Evolutionary conservation across 345 rosid species (phyloP).

Genomic region (Brassica incana): DNA sequence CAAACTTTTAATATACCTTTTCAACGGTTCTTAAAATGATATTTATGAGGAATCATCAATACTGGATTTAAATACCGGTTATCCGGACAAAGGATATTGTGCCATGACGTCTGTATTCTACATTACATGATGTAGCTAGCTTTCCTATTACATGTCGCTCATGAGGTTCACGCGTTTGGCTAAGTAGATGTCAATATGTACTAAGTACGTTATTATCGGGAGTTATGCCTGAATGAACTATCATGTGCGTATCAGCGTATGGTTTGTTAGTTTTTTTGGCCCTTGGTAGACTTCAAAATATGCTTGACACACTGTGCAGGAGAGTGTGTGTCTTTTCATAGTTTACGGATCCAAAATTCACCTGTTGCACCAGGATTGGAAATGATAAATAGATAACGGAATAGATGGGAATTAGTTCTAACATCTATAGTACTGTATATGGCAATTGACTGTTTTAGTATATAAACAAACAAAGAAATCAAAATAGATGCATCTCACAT

Average conservation of each 20-base stretch:
- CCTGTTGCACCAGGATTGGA: not conserved
- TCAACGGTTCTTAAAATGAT: not conserved
- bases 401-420: not conserved
- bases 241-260: not conserved
- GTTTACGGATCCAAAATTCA: not conserved
- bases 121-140: not conserved
- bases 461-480: not conserved
- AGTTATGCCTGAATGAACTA: not conserved
- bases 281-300: not conserved
- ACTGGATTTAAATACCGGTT: not conserved
- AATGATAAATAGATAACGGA: not conserved
- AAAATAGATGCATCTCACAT: constrained; percentile 9
- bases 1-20: not conserved
- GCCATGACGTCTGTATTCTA: not conserved
- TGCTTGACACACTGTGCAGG: not conserved
- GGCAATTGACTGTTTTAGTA: not conserved
- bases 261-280: not conserved
- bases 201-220: not conserved
- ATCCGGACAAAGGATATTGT: not conserved
- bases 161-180: not conserved
- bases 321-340: not conserved
- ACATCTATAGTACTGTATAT: not conserved
- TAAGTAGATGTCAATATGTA: not conserved
- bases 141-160: not conserved
- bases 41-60: not conserved